phyloP scores from a whole-genome alignment of 495 filamentous ascomycete genomes.

The Neurospora discreta region DNA sequence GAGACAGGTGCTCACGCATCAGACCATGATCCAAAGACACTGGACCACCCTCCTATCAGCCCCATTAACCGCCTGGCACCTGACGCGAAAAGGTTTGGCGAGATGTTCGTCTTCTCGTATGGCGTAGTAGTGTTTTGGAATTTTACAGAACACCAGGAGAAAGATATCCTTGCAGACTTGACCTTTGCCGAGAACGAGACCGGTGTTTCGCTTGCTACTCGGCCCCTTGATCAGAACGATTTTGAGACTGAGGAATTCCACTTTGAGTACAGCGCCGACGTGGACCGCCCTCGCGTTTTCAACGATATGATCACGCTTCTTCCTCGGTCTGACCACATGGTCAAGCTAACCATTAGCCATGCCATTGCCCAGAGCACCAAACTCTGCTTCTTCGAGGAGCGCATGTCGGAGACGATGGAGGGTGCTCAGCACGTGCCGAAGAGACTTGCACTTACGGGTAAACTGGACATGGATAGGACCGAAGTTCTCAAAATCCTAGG shows the following conservation, averaged over 20 bases:
- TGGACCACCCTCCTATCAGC: slow-evolving; percentile 20
- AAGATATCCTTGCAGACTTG: slow-evolving; percentile 89
- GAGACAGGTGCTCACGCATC: background rate
- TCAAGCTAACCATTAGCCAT: slow-evolving; percentile 93
- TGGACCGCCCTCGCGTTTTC: slow-evolving; percentile 79
- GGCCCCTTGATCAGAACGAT: slow-evolving; percentile 68
- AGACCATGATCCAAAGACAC: slow-evolving; percentile 10
- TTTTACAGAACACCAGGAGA: slow-evolving; percentile 89
- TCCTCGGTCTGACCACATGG: slow-evolving; percentile 89
- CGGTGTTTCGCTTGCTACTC: slow-evolving; percentile 51
- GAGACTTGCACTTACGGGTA: slow-evolving; percentile 74
- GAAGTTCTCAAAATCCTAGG: slow-evolving; percentile 91
- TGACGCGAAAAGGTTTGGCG: slow-evolving; percentile 64
- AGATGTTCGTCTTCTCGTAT: slow-evolving; percentile 98
- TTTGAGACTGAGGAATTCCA: slow-evolving; percentile 99
- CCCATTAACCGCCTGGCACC: slow-evolving; percentile 45
- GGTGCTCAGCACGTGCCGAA: slow-evolving; percentile 88
- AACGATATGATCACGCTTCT: slow-evolving; percentile 99
- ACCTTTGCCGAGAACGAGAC: slow-evolving; percentile 66
- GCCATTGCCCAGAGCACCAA: slow-evolving; percentile 97
- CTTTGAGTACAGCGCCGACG: slow-evolving; percentile 85
- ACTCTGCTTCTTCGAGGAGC: slow-evolving; percentile 90
- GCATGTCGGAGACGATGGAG: slow-evolving; percentile 88
- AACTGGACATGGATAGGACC: slow-evolving; percentile 81
- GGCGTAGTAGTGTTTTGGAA: slow-evolving; percentile 99